Evolutionary conservation across 208 protist genomes (phyloP).

Genomic region (Trypanosoma grayi): DNA sequence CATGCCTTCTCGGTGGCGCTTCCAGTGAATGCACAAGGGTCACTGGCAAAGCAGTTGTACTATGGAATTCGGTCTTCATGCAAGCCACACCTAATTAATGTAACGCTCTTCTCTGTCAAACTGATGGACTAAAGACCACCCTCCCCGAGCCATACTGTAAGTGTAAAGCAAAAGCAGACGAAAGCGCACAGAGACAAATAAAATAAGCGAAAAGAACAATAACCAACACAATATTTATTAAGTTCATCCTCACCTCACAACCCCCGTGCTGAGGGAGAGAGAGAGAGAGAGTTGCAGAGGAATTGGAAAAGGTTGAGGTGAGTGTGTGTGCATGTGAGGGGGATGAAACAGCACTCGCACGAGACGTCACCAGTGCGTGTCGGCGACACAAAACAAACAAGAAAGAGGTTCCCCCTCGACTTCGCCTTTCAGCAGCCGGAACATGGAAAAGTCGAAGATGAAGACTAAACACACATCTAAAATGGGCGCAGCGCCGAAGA

Average conservation of each 20-base stretch:
- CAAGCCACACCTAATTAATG: slow-evolving; percentile 7
- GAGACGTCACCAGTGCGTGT: no score
- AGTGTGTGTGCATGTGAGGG: no score
- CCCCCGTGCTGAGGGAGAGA: no score
- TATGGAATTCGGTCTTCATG: slow-evolving; percentile 7
- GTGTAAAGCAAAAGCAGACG: slow-evolving; percentile 8
- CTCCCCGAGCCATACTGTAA: no score
- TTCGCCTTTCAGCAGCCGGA: neutral
- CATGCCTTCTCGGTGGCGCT: neutral
- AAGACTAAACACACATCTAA: neutral
- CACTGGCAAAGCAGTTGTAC: slow-evolving; percentile 1
- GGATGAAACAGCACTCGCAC: no score
- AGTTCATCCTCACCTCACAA: no score
- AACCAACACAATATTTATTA: slow-evolving; percentile 11
- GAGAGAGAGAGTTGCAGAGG: slow-evolving; percentile 2
- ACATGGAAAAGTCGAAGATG: slow-evolving; percentile 16
- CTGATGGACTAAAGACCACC: no score
- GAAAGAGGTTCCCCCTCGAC: neutral
- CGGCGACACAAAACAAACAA: neutral
- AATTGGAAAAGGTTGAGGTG: no score
- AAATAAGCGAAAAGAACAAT: slow-evolving; percentile 13
- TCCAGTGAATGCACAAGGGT: slow-evolving; percentile 9
- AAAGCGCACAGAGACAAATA: neutral
- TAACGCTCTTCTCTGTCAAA: no score
- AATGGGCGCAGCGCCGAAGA: neutral